Conservation (phyloP, 2,329 filamentous ascomycete species). For the Colletotrichum higginsianum region DNA sequence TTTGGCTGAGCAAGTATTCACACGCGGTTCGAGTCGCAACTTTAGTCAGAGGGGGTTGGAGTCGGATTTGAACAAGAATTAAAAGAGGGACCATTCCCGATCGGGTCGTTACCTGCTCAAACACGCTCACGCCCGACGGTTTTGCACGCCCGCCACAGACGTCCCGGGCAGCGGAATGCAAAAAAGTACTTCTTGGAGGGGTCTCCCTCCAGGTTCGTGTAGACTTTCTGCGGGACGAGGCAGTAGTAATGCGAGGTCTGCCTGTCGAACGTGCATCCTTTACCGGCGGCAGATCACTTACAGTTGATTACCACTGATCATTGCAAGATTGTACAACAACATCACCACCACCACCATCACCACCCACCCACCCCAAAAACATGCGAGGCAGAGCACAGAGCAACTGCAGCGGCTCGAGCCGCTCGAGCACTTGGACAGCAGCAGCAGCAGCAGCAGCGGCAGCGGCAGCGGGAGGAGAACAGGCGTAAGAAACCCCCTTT, state of each 20-base stretch:
- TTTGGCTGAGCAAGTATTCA: conserved; percentile 30
- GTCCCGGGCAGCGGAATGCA: not conserved
- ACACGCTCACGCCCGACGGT: conserved; percentile 28
- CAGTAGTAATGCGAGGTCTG: not conserved
- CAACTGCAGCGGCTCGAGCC: conserved; percentile 35
- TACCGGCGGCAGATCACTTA: no score
- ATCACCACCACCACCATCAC: no score
- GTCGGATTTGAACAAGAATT: not conserved
- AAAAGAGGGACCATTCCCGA: conserved; percentile 22
- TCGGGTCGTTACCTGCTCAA: conserved; percentile 41
- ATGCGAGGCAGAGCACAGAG: conserved; percentile 39
- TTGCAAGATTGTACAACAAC: no score
- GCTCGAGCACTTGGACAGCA: conserved; percentile 11
- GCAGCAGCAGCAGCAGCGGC: not conserved
- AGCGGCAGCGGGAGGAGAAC: not conserved
- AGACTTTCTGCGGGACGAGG: no score
- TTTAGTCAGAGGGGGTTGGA: not conserved
- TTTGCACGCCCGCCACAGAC: conserved; percentile 1
- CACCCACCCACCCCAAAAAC: not conserved
- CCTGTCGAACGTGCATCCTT: not conserved
- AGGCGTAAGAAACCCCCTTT: conserved; percentile 8
- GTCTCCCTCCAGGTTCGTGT: not conserved
- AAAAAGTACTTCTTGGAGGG: not conserved
- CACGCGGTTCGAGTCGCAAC: not conserved
- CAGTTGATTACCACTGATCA: no score